These are phyloP conservation scores for Aspergillus uvarum DNA, from an alignment of 2,329 filamentous ascomycete species.

Conservation along the genomic window DNA sequence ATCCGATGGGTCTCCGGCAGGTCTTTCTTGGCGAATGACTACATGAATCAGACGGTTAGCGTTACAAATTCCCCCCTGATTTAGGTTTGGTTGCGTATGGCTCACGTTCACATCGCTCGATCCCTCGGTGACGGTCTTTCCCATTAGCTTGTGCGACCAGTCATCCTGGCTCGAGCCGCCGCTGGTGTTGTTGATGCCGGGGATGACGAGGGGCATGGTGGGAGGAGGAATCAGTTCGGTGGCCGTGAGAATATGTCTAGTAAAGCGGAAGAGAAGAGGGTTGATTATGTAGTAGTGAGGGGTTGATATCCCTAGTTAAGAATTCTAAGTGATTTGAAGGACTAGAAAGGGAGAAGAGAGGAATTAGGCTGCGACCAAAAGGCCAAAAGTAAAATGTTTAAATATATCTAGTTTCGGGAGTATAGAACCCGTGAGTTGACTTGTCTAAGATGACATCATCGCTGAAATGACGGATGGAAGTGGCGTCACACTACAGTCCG, in stretches of 20 bases:
- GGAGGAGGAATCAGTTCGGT: not conserved
- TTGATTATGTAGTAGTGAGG: too few species aligned
- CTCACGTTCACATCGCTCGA: slow-evolving; percentile 36
- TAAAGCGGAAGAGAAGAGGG: too few species aligned
- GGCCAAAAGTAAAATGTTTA: not conserved
- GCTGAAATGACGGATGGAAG: too few species aligned
- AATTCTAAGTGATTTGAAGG: too few species aligned
- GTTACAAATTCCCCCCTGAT: not conserved
- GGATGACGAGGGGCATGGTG: slow-evolving; percentile 50
- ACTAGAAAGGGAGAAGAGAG: not conserved
- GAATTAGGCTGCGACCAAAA: not conserved
- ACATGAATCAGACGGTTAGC: slow-evolving; percentile 2
- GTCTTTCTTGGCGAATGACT: slow-evolving; percentile 49
- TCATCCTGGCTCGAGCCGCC: slow-evolving; percentile 37
- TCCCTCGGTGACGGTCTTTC: slow-evolving; percentile 46
- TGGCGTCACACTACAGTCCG: too few species aligned
- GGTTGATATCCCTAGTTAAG: too few species aligned
- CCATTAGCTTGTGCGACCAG: slow-evolving; percentile 48
- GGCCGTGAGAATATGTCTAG: not conserved
- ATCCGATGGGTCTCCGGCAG: slow-evolving; percentile 47
- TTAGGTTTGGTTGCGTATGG: too few species aligned
- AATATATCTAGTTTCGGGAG: not conserved
- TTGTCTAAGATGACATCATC: not conserved
- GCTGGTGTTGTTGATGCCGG: slow-evolving; percentile 39
- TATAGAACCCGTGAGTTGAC: not conserved